Base-by-base conservation (phyloP, 140 eudicot genomes). In the Bidens hawaiensis region DNA sequence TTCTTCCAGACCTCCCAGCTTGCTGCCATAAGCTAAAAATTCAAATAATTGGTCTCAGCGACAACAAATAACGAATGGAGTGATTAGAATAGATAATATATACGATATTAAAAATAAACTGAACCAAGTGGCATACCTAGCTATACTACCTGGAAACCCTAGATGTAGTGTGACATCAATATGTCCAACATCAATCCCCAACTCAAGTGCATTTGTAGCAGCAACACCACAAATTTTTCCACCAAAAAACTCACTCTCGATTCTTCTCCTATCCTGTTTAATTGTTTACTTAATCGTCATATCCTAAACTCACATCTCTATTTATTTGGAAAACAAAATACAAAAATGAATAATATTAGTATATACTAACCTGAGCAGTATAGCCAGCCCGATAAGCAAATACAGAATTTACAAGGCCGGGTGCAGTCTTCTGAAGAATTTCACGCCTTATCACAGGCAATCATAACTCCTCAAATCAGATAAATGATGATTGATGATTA, bases 1-100 rank as follows among this genome's bases (percentile, higher is more conserved):
- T 84, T 73, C 99, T 81, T 51, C 99, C 99, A 43, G 99, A 89
- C 71, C 99, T 82, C 62, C 99, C 99, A 68, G 99, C 96, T 81
- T 91, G 99, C 76, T 91, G 99, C 96, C 95, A 85, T 58, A 88
- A 73, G 72, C 99, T 93, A 67, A 17, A 78, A 33, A 27, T 26
- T 25, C 50, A 64, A 3, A 62, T 19, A 11, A 3, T 2, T 7
- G 19, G 53, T 42, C 13, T 46, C 21, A 66, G 62, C 38, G 24
- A 53, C 15, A 69, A 71, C 22, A 69, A 7, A 36, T 16, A 30
- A 66, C 18, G 21, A 55, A 11, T 43, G 49, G 58, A 61, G 31
- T 48, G 30, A 12, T 10, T 21, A 4, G 4, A 28, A 58, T 16
- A 31, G 33, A 31, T 18, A 8, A 4, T 4, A 57, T 16, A 34